Conservation (phyloP, 1,284 basidiomycete genomes). For the Pyrrhoderma lamaoense region DNA sequence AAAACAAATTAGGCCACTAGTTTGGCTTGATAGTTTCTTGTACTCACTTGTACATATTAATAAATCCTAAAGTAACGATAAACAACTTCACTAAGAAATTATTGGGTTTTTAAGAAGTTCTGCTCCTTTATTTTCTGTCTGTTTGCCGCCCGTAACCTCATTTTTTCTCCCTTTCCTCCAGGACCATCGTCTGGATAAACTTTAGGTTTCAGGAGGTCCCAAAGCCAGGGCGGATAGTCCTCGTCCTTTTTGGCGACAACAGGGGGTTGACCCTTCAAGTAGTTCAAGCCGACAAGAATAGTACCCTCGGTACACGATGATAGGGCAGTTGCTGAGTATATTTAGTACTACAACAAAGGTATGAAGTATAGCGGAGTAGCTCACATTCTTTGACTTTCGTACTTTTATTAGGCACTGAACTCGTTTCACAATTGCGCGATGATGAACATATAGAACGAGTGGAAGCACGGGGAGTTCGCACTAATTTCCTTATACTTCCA, state of each 20-base stretch:
- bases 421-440: background rate
- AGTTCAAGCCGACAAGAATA: constrained; percentile 68
- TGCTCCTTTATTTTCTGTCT: constrained; percentile 60
- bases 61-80: background rate
- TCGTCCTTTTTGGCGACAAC: constrained; percentile 78
- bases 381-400: constrained; percentile 9
- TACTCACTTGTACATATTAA: too few relatives aligned
- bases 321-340: constrained; percentile 22
- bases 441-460: background rate
- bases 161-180: constrained; percentile 61
- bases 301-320: constrained; percentile 69
- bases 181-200: constrained; percentile 59
- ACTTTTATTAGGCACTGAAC: background rate
- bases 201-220: constrained; percentile 63
- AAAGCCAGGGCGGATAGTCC: constrained; percentile 87
- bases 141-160: constrained; percentile 51
- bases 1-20: too few relatives aligned
- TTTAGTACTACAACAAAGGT: background rate
- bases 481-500: background rate
- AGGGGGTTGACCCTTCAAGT: constrained; percentile 77
- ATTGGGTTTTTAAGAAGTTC: constrained; percentile 75
- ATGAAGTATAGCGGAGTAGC: background rate
- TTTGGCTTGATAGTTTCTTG: too few relatives aligned
- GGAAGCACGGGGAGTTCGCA: background rate
- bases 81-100: constrained; percentile 15